phyloP scores from a whole-genome alignment of 352 stramenopile species.

The Thalassiosira exigua region DNA sequence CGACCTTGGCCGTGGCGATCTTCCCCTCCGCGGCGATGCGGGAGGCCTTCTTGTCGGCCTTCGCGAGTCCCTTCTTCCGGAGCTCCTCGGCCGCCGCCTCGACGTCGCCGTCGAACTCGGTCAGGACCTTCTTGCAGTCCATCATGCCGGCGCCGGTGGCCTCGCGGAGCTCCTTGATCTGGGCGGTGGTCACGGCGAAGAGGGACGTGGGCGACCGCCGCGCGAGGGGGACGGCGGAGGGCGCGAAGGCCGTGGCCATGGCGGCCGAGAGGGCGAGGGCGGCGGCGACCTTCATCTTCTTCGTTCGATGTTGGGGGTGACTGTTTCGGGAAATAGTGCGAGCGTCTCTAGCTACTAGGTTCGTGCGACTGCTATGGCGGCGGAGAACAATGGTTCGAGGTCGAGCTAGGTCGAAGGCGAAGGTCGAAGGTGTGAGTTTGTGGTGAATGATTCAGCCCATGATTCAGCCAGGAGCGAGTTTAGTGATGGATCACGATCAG shows the following conservation, averaged over 20 bases:
- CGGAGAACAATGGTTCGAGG: too few relatives aligned
- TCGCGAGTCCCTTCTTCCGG: conserved; percentile 81
- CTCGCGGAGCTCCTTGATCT: conserved; percentile 79
- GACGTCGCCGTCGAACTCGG: conserved; percentile 70
- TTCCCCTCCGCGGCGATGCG: conserved; percentile 76
- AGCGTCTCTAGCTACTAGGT: too few relatives aligned
- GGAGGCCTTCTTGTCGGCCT: conserved; percentile 84
- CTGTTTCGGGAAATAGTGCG: too few relatives aligned
- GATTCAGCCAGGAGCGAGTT: too few relatives aligned
- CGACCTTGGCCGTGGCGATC: conserved; percentile 60
- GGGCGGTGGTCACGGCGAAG: conserved; percentile 56
- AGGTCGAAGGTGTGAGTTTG: too few relatives aligned
- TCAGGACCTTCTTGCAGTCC: conserved; percentile 82
- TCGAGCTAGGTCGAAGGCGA: too few relatives aligned
- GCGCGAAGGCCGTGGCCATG: conserved; percentile 43
- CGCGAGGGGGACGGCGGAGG: conserved; percentile 16
- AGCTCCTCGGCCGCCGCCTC: conserved; percentile 68
- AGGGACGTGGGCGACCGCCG: conserved; percentile 36
- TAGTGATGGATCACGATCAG: too few relatives aligned
- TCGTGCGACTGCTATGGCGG: too few relatives aligned
- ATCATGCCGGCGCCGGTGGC: conserved; percentile 80
- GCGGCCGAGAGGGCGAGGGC: conserved; percentile 49
- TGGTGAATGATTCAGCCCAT: too few relatives aligned
- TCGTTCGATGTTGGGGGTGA: neutral
- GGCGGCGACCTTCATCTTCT: conserved; percentile 53